Evolutionary conservation across 495 filamentous ascomycete genomes (phyloP).

Genomic region (Xylaria curta): DNA sequence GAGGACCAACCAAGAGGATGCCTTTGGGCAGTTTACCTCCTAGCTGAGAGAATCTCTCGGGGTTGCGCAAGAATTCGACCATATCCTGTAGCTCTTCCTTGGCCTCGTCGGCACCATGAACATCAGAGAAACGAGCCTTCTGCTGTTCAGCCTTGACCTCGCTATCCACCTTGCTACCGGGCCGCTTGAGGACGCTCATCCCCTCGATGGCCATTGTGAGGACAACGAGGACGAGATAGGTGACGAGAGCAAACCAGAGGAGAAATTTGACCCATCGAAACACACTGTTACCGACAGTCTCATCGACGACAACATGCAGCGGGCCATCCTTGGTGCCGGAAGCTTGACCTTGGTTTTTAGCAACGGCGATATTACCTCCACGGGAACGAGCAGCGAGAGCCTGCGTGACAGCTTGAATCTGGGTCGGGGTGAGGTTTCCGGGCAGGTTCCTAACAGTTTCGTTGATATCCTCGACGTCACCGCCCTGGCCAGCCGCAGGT

Average conservation of each 20-base stretch:
- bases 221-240: constrained; percentile 75
- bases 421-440: constrained; percentile 59
- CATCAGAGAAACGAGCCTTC: constrained; percentile 88
- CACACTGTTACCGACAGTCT: constrained; percentile 74
- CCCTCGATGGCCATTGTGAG: constrained; percentile 82
- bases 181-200: constrained; percentile 76
- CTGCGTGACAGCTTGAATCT: constrained; percentile 84
- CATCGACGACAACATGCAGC: constrained; percentile 95
- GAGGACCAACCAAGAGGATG: constrained; percentile 92
- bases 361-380: constrained; percentile 68
- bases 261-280: constrained; percentile 93
- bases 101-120: constrained; percentile 96
- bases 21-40: constrained; percentile 97
- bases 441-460: constrained; percentile 40
- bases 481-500: constrained; percentile 40
- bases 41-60: constrained; percentile 86
- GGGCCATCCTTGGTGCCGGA: constrained; percentile 77
- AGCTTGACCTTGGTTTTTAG: constrained; percentile 47
- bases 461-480: constrained; percentile 40
- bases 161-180: constrained; percentile 68
- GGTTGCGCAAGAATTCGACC: constrained; percentile 93
- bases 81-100: constrained; percentile 98
- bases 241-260: constrained; percentile 73
- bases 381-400: constrained; percentile 78
- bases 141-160: constrained; percentile 92